Evolutionary conservation across 2,329 filamentous ascomycete genomes (phyloP).

Genomic region (Exserohilum rostratum): DNA sequence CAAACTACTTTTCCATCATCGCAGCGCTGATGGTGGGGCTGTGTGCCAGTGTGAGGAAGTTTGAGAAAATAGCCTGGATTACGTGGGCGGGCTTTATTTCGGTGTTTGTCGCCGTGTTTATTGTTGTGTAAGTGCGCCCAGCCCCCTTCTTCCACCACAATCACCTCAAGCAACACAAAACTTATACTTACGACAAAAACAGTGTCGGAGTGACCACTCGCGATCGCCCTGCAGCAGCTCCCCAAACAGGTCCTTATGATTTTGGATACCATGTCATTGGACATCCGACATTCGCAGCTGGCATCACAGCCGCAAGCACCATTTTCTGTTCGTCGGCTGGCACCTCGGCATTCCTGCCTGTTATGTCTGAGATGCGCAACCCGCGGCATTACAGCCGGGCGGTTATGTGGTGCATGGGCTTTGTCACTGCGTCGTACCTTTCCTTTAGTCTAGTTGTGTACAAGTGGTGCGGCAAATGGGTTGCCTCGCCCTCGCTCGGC

Average conservation of each 20-base stretch:
- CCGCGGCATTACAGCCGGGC: slow-evolving; percentile 67
- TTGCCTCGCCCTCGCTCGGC: slow-evolving; percentile 66
- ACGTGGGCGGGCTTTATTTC: slow-evolving; percentile 66
- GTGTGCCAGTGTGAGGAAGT: slow-evolving; percentile 62
- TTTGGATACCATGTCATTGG: slow-evolving; percentile 64
- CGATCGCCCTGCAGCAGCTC: slow-evolving; percentile 66
- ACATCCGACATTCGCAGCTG: slow-evolving; percentile 63
- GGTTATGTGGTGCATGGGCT: slow-evolving; percentile 63
- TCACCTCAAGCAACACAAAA: no score
- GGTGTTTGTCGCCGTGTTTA: slow-evolving; percentile 64
- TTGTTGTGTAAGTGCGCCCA: slow-evolving; percentile 52
- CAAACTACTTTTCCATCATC: slow-evolving; percentile 65
- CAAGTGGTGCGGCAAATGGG: slow-evolving; percentile 66
- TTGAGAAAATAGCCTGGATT: slow-evolving; percentile 67
- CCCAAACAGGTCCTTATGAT: slow-evolving; percentile 64
- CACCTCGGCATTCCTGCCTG: slow-evolving; percentile 66
- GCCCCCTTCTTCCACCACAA: no score
- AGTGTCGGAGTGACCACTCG: slow-evolving; percentile 62
- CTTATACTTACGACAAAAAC: background rate
- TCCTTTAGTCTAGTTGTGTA: slow-evolving; percentile 67
- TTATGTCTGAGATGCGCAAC: slow-evolving; percentile 68
- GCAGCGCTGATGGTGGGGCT: slow-evolving; percentile 59
- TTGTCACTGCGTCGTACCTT: slow-evolving; percentile 65
- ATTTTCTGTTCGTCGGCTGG: slow-evolving; percentile 67
- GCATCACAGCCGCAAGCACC: slow-evolving; percentile 61